These are phyloP conservation scores for Tolypocladium inflatum DNA, from an alignment of 2,329 filamentous ascomycete genomes.

Conservation along the genomic window DNA sequence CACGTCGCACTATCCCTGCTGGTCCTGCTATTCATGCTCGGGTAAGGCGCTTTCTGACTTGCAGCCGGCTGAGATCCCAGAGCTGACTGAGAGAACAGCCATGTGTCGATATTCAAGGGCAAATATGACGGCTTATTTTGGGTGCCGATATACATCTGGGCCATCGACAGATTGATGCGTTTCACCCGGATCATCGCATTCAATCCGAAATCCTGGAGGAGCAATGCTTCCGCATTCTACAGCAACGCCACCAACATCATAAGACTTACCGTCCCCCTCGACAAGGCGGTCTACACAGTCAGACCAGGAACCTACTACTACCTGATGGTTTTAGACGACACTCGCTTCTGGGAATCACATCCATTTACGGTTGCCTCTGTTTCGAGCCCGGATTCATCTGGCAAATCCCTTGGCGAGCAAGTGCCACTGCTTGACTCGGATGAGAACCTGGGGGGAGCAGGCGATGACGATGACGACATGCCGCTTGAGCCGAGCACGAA, in stretches of 20 bases:
- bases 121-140: constrained; percentile 40
- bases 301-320: constrained; percentile 35
- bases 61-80: not conserved
- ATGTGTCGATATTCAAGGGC: constrained; percentile 43
- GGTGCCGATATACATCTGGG: constrained; percentile 39
- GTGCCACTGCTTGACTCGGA: constrained; percentile 5
- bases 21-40: constrained; percentile 39
- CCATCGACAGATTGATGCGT: constrained; percentile 36
- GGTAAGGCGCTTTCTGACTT: constrained; percentile 22
- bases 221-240: constrained; percentile 23
- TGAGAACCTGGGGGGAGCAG: not conserved
- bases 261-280: constrained; percentile 27
- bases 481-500: not conserved
- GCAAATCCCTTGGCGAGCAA: constrained; percentile 15
- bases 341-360: constrained; percentile 37
- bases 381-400: constrained; percentile 1
- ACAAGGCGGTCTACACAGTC: constrained; percentile 21
- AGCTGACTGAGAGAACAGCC: constrained; percentile 14
- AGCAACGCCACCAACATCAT: constrained; percentile 30
- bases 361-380: constrained; percentile 36
- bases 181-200: constrained; percentile 30
- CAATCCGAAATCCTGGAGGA: constrained; percentile 27
- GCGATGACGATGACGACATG: constrained; percentile 10
- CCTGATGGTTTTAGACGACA: constrained; percentile 29
- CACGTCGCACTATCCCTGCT: constrained; percentile 44